Conservation (phyloP, 805 yeast genomes). For the Ogataea allantospora region DNA sequence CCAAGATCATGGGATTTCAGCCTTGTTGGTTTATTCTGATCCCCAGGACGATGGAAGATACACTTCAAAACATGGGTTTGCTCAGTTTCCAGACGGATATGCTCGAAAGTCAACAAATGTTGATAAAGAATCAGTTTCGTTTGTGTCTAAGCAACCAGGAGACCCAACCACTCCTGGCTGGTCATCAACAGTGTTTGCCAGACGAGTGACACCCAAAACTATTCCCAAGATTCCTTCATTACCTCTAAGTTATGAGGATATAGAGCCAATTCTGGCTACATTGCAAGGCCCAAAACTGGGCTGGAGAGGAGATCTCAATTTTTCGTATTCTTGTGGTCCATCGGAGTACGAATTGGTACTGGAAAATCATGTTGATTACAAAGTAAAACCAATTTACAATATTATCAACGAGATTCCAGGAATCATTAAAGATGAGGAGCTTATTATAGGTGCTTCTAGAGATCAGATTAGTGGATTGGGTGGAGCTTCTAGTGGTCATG, state of each 20-base stretch:
- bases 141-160: slow-evolving; percentile 61
- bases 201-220: slow-evolving; percentile 39
- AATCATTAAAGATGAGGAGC: slow-evolving; percentile 47
- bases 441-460: slow-evolving; percentile 55
- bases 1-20: slow-evolving; percentile 59
- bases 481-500: slow-evolving; percentile 50
- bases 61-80: slow-evolving; percentile 53
- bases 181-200: slow-evolving; percentile 48
- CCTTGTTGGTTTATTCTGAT: slow-evolving; percentile 56
- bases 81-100: slow-evolving; percentile 61
- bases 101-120: slow-evolving; percentile 62
- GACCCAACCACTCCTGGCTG: slow-evolving; percentile 79
- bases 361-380: slow-evolving; percentile 41
- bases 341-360: slow-evolving; percentile 37
- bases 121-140: slow-evolving; percentile 61
- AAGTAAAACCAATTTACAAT: slow-evolving; percentile 45
- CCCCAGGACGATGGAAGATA: slow-evolving; percentile 60
- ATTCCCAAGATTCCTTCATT: slow-evolving; percentile 55
- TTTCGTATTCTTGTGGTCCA: slow-evolving; percentile 49
- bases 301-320: slow-evolving; percentile 42
- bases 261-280: slow-evolving; percentile 39
- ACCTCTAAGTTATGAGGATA: slow-evolving; percentile 46
- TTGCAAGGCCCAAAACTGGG: slow-evolving; percentile 40
- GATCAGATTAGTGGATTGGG: slow-evolving; percentile 53
- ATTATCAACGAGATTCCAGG: slow-evolving; percentile 58